A percentile compares a stretch with the other conserved stretches of the same genome.
phyloP scores from a whole-genome alignment of 257 asterid genomes.

The Plantago major region DNA sequence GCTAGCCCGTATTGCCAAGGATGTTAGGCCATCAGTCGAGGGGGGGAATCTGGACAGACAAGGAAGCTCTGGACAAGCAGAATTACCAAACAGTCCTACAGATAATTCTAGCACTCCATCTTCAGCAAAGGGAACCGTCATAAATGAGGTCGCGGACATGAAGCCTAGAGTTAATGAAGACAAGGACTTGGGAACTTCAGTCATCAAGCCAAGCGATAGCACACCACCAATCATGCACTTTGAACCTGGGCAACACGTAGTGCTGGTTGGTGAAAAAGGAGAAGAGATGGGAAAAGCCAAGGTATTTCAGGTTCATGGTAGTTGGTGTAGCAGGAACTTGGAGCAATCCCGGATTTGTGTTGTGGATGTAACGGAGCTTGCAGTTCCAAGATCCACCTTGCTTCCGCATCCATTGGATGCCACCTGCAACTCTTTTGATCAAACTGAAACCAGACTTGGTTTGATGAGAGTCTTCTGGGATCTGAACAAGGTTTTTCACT shows the following conservation, averaged over 20 bases:
- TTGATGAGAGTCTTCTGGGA: constrained; percentile 72
- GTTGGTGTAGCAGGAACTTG: constrained; percentile 58
- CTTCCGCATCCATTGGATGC: constrained; percentile 59
- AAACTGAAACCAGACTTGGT: constrained; percentile 58
- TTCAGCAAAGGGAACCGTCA: constrained; percentile 32
- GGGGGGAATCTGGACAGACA: constrained; percentile 56
- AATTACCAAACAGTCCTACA: constrained; percentile 43
- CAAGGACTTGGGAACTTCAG: constrained; percentile 34
- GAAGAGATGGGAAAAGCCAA: constrained; percentile 70
- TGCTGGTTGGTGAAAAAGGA: constrained; percentile 48
- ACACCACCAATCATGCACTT: constrained; percentile 25
- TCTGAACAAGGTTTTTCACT: constrained; percentile 34
- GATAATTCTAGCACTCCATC: constrained; percentile 46
- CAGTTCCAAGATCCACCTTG: constrained; percentile 37
- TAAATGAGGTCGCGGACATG: constrained; percentile 36
- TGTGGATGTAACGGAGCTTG: constrained; percentile 63
- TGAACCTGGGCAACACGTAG: constrained; percentile 58
- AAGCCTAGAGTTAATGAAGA: constrained; percentile 29
- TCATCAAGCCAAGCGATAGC: constrained; percentile 26
- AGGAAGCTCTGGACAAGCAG: constrained; percentile 40
- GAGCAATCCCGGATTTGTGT: constrained; percentile 56
- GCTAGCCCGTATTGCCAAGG: constrained; percentile 92
- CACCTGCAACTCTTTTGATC: constrained; percentile 57
- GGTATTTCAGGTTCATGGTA: constrained; percentile 59
- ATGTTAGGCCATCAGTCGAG: constrained; percentile 53